These are phyloP conservation scores for Saccharomycopsis hybrid DNA, from an alignment of 1,139 yeast species.

Conservation along the genomic window DNA sequence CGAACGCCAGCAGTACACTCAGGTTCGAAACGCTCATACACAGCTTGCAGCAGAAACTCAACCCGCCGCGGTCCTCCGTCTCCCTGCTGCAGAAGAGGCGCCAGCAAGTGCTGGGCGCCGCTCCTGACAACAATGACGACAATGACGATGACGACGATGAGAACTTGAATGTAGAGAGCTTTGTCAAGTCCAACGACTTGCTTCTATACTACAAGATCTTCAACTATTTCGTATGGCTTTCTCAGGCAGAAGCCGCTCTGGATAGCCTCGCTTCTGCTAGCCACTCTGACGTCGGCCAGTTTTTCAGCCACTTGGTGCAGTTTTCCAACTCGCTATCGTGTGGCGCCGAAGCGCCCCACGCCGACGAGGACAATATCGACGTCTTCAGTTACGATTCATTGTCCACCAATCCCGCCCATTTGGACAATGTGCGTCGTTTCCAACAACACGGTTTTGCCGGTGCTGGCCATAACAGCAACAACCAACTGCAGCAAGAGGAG, in stretches of 20 bases:
- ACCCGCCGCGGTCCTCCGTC: too few relatives aligned
- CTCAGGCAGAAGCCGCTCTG: background rate
- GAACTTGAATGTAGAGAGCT: conserved; percentile 8
- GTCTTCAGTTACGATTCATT: conserved; percentile 13
- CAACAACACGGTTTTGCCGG: background rate
- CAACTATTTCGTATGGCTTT: conserved; percentile 7
- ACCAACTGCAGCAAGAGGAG: too few relatives aligned
- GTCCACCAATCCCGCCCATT: conserved; percentile 5
- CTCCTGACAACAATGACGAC: background rate
- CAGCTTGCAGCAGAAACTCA: too few relatives aligned
- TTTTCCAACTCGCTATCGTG: conserved; percentile 7
- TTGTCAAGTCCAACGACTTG: conserved; percentile 17
- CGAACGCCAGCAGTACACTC: too few relatives aligned
- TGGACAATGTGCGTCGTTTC: background rate
- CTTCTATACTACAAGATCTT: conserved; percentile 17
- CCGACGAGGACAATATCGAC: conserved; percentile 10
- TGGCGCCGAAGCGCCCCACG: background rate
- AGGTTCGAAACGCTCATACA: too few relatives aligned
- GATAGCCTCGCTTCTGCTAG: background rate
- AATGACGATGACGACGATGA: background rate
- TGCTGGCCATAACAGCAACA: background rate
- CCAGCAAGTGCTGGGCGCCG: too few relatives aligned
- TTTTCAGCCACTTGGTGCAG: conserved; percentile 7
- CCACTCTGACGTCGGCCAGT: too few relatives aligned
- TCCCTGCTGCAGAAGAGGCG: too few relatives aligned